Evolutionary conservation across 495 filamentous ascomycete genomes (phyloP), one percentile per base, ranked within the genome.

Genomic region (Penicillium cataractarum): DNA sequence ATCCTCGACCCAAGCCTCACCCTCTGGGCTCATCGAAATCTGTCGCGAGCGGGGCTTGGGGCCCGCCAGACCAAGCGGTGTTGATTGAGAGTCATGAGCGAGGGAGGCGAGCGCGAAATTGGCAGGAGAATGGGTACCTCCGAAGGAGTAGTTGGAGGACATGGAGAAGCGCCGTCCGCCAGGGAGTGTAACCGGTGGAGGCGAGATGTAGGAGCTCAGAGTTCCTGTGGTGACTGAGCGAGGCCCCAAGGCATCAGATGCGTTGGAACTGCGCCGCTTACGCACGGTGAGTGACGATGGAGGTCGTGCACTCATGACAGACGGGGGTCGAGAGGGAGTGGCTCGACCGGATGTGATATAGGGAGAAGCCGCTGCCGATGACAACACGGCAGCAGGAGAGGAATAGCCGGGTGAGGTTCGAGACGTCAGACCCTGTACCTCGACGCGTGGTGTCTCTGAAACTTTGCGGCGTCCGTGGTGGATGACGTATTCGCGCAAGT

Each of bases 401-500:
- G 70, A 68, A 53, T 74, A 71, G 10, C 71, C 65, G 8, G 78
- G 76, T 0, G 78, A 78, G 6, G 68, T 70, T 37, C 71, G 71
- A 49, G 76, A 58, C 24, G 71, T 68, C 0, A 80, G 67, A 4
- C 78, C 78, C 60, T 82, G 72, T 0, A 80, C 77, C 56, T 80
- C 79, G 6, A 80, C 78, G 21, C 71, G 71, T 26, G 79, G 77
- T 4, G 78, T 76, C 44, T 80, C 76, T 15, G 75, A 74, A 4
- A 77, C 71, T 40, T 76, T 74, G 26, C 81, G 77, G 33, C 76
- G 75, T 22, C 92, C 90, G 71, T 98, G 95, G 73, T 99, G 95
- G 49, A 86, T 83, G 22, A 92, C 92, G 68, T 96, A 99, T 71
- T 97, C 91, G 64, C 89, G 87, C n/a, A 99, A 82, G 71, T 97